phyloP scores from a whole-genome alignment of 352 stramenopile genomes.

The Globisporangium okanoganense region DNA sequence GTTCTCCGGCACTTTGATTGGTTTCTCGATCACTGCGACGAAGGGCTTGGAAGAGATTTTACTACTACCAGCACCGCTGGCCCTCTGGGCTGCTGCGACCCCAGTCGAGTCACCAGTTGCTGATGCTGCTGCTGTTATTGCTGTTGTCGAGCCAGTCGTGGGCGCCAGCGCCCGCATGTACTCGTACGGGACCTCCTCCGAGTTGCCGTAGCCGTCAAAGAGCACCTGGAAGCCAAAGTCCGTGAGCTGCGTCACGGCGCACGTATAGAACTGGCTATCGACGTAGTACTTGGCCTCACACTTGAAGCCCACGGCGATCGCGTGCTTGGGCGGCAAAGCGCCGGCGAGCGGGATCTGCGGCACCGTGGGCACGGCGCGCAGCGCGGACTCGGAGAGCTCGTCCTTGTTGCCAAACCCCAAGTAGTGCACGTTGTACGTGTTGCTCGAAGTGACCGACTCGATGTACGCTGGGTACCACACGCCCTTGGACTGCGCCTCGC shows the following conservation, averaged over 20 bases:
- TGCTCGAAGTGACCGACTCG: conserved; percentile 44
- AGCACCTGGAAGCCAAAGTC: conserved; percentile 74
- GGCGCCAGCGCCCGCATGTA: conserved; percentile 54
- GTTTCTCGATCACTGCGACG: conserved; percentile 54
- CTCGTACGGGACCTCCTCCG: conserved; percentile 87
- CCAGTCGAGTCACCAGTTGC: conserved; percentile 19
- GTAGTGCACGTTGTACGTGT: conserved; percentile 72
- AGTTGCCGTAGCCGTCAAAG: conserved; percentile 89
- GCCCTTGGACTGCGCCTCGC: conserved; percentile 59
- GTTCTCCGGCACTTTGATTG: conserved; percentile 85
- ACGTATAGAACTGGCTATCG: conserved; percentile 73
- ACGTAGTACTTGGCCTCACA: conserved; percentile 82
- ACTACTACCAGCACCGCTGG: background rate
- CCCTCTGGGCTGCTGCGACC: background rate
- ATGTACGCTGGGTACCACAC: conserved; percentile 70
- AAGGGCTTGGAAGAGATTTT: conserved; percentile 21
- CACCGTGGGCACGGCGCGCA: conserved; percentile 33
- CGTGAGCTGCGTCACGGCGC: conserved; percentile 61
- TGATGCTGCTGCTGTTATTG: background rate
- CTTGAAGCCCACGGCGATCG: conserved; percentile 52
- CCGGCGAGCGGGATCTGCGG: conserved; percentile 22
- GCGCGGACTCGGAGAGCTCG: conserved; percentile 32
- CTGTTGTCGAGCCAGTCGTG: background rate
- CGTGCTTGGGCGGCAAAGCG: conserved; percentile 30
- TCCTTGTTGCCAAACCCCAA: conserved; percentile 67